Evolutionary conservation across 495 filamentous ascomycete genomes (phyloP).

Genomic region (Neohortaea acidophila): DNA sequence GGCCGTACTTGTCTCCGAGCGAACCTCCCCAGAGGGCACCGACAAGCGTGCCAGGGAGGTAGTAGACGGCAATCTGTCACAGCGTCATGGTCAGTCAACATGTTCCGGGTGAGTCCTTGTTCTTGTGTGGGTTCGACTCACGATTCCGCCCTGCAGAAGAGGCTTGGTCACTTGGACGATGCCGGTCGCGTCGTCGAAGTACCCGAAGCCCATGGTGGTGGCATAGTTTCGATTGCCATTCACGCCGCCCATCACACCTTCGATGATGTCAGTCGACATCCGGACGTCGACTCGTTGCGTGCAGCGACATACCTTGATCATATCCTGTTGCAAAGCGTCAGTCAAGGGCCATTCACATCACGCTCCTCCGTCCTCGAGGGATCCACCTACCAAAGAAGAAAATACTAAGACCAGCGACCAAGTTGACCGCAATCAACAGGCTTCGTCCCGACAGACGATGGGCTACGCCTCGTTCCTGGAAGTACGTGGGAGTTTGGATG

Average conservation of each 20-base stretch:
- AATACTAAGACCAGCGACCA: constrained; percentile 44
- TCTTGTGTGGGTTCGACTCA: constrained; percentile 19
- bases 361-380: no score
- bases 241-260: constrained; percentile 52
- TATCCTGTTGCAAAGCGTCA: constrained; percentile 23
- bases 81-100: no score
- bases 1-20: constrained; percentile 50
- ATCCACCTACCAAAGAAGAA: constrained; percentile 47
- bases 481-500: neutral
- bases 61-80: no score
- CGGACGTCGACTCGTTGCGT: neutral
- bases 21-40: constrained; percentile 50
- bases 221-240: constrained; percentile 52
- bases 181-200: constrained; percentile 33
- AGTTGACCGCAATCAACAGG: constrained; percentile 51
- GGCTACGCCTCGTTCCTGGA: neutral
- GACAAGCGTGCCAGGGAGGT: constrained; percentile 47
- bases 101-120: no score
- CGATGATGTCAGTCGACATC: neutral
- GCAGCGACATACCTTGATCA: constrained; percentile 39
- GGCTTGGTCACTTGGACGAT: constrained; percentile 41
- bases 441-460: constrained; percentile 41
- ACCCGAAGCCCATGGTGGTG: constrained; percentile 49
- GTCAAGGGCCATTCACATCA: neutral
- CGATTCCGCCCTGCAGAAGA: constrained; percentile 53